Percentiles rank a stretch among this genome's conserved stretches.
phyloP scores from a whole-genome alignment of 495 filamentous ascomycete genomes.

The Hypoxylon rickii region DNA sequence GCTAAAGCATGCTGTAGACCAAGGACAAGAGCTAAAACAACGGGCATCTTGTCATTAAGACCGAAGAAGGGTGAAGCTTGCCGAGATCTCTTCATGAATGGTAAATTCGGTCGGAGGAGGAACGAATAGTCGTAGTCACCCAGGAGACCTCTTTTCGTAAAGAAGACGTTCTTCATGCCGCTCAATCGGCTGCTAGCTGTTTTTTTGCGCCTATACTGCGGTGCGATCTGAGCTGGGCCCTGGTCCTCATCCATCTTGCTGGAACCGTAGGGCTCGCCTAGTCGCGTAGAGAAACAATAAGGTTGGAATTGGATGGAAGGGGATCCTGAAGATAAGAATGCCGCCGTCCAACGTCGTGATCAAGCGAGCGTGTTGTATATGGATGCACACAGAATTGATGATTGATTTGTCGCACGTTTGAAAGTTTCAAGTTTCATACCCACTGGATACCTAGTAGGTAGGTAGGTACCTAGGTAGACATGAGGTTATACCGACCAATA shows the following conservation, averaged over 20 bases:
- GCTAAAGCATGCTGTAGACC: constrained; percentile 56
- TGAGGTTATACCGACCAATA: background rate
- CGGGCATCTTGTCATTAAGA: constrained; percentile 79
- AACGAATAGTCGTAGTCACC: constrained; percentile 83
- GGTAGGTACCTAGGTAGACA: background rate
- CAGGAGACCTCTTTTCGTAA: constrained; percentile 70
- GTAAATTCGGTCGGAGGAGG: constrained; percentile 76
- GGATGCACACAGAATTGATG: no score
- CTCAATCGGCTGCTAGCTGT: constrained; percentile 39
- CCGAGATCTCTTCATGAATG: constrained; percentile 73
- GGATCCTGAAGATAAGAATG: no score
- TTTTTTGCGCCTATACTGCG: constrained; percentile 38
- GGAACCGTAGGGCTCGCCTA: no score
- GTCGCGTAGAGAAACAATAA: no score
- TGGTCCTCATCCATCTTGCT: constrained; percentile 52
- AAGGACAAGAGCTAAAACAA: constrained; percentile 69
- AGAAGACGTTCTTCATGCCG: constrained; percentile 43
- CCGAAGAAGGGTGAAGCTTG: constrained; percentile 82
- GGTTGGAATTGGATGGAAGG: no score
- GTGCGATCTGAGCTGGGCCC: constrained; percentile 49
- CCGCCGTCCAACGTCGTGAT: no score
- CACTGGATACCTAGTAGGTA: no score
- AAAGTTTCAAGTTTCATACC: no score
- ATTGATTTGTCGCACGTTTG: no score
- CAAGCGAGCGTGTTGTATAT: no score